Conservation (phyloP, 352 stramenopile genomes). For the Globisporangium recalcitrans region DNA sequence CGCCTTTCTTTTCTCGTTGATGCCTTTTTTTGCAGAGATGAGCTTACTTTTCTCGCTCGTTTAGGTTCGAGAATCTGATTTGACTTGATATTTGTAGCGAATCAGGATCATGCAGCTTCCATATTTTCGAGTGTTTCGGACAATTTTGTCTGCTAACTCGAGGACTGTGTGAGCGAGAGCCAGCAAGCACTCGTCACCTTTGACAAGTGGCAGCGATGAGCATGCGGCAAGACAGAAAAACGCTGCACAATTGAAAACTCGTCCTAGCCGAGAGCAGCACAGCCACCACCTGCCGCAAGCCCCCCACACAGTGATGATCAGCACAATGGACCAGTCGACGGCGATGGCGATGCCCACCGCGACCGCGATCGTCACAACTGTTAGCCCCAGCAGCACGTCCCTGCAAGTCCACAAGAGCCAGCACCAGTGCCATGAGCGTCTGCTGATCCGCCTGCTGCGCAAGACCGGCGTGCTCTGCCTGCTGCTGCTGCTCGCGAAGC, state of each 20-base stretch:
- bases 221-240: constrained; percentile 6
- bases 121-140: no score
- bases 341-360: neutral
- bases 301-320: neutral
- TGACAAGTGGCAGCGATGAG: no score
- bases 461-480: constrained; percentile 6
- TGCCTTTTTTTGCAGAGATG: no score
- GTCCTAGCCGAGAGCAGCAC: neutral
- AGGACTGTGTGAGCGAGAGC: no score
- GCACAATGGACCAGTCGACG: neutral
- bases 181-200: no score
- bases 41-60: no score
- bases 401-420: neutral
- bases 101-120: no score
- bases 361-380: neutral
- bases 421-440: neutral
- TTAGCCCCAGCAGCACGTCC: neutral
- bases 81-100: no score
- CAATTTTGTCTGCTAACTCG: no score
- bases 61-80: no score
- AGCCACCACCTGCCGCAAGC: neutral
- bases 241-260: neutral
- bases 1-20: no score
- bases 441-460: neutral
- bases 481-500: constrained; percentile 14